phyloP scores from a whole-genome alignment of 1,284 basidiomycete species.

The Farysia itapuensis region DNA sequence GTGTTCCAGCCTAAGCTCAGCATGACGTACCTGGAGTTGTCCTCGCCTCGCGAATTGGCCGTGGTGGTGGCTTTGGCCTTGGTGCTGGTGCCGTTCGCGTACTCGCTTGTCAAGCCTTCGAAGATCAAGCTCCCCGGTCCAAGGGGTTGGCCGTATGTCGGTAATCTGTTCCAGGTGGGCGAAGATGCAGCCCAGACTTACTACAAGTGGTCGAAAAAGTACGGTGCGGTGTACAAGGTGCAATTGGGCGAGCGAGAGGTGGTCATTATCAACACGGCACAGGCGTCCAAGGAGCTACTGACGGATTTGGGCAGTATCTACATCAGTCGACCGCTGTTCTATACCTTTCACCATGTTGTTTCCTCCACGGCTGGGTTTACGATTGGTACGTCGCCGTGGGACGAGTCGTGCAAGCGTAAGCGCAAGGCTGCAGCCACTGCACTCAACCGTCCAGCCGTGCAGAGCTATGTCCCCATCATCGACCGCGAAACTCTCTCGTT shows the following conservation, averaged over 20 bases:
- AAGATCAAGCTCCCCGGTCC: slow-evolving; percentile 27
- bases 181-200: slow-evolving; percentile 32
- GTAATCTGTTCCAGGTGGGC: slow-evolving; percentile 31
- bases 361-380: slow-evolving; percentile 33
- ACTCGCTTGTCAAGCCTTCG: slow-evolving; percentile 5
- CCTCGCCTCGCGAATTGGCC: too few species aligned
- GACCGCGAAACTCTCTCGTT: slow-evolving; percentile 31
- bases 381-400: slow-evolving; percentile 37
- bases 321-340: slow-evolving; percentile 32
- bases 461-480: slow-evolving; percentile 35
- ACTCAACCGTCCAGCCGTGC: slow-evolving; percentile 28
- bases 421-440: slow-evolving; percentile 30
- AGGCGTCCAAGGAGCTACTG: slow-evolving; percentile 31
- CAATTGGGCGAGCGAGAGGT: slow-evolving; percentile 29
- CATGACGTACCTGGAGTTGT: too few species aligned
- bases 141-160: slow-evolving; percentile 22
- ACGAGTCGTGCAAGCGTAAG: slow-evolving; percentile 38
- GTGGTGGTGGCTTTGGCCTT: too few species aligned
- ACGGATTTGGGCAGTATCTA: slow-evolving; percentile 33
- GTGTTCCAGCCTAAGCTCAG: too few species aligned
- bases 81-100: too few species aligned
- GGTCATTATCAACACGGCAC: slow-evolving; percentile 27
- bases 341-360: slow-evolving; percentile 38
- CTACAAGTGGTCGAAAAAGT: slow-evolving; percentile 21
- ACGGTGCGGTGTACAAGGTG: slow-evolving; percentile 33